Evolutionary conservation across 179 eudicot species (phyloP).

Genomic region (Drosera spatulata): DNA sequence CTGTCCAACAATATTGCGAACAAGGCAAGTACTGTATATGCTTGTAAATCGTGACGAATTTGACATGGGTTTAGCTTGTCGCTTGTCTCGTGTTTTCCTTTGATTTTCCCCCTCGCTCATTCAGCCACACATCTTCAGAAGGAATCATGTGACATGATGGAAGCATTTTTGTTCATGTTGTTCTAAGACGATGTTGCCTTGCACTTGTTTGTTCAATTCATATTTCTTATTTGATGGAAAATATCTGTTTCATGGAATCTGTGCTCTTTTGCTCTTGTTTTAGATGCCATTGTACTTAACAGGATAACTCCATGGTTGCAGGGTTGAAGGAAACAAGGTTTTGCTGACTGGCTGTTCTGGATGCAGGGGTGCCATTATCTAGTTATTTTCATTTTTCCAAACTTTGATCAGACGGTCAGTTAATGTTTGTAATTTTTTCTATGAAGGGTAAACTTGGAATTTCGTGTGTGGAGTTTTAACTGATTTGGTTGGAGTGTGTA

Average conservation of each 20-base stretch:
- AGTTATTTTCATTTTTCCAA: constrained; percentile 15
- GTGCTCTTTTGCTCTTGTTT: no score
- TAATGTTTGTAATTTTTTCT: constrained; percentile 19
- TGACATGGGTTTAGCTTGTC: no score
- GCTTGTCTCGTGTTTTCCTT: no score
- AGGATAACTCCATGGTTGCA: constrained; percentile 12
- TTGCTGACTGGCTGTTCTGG: constrained; percentile 35
- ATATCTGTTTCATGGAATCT: no score
- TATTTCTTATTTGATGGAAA: neutral
- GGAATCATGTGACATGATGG: neutral
- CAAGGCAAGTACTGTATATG: constrained; percentile 37
- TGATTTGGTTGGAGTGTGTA: neutral
- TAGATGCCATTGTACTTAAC: no score
- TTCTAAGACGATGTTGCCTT: neutral
- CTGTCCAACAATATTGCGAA: constrained; percentile 27
- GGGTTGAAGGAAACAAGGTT: constrained; percentile 35
- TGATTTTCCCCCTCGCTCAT: no score
- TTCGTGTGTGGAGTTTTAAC: constrained; percentile 13
- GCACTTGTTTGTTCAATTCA: neutral
- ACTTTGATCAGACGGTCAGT: constrained; percentile 13
- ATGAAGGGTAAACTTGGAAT: constrained; percentile 18
- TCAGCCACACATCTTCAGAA: no score
- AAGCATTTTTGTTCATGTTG: neutral
- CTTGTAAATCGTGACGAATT: no score
- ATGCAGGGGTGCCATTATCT: constrained; percentile 55